Base-by-base conservation (phyloP, 495 filamentous ascomycete species). In the Penicillium pulvis region DNA sequence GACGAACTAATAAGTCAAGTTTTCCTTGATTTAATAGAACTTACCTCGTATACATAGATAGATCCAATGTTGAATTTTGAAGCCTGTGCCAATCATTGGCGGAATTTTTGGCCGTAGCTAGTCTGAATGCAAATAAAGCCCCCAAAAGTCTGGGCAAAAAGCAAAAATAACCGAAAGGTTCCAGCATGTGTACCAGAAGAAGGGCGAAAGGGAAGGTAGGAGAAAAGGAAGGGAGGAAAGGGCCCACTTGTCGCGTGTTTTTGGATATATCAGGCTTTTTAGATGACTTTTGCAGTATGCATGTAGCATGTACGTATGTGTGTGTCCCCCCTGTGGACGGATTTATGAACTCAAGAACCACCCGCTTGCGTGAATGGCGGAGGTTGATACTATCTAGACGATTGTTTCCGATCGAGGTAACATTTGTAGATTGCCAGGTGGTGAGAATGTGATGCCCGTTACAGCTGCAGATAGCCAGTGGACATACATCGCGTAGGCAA, bases 331-430 rank as follows among this genome's bases (percentile, higher is more conserved):
- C 39, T 41, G 14, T 17, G 39, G 16, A 16, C 39, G 14, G 11
- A 59, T 54, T 23, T 41, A 16, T n/a, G 14, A 41, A 41, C 11
- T 17, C 39, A 41, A 41, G 39, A 41, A 17, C 4, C 3, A 48
- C 52, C 23, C 24, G 47, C 58, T 59, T 56, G 59, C 60, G 41
- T 47, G 51, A 56, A 48, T 56, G 60, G 52, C 60, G 42, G 60
- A 59, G 20, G 23, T 52, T 49, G 28, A 56, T 28, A 19, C n/a
- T 28, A 55, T 48, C 28, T 12, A 16, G 46, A 49, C 14, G 54
- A 60, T 64, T 57, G 31, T 64, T 64, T 19, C 61, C 61, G 6
- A 41, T 64, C 55, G n/a, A 55, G 61, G 61, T 46, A 43, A 26
- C 54, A 58, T 41, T 57, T 57, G 50, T 48, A 54, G 45, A 42